A percentile compares a stretch with the other conserved stretches of the same genome.
phyloP scores from a whole-genome alignment of 2,329 filamentous ascomycete genomes.

The Penicillium occitanis region DNA sequence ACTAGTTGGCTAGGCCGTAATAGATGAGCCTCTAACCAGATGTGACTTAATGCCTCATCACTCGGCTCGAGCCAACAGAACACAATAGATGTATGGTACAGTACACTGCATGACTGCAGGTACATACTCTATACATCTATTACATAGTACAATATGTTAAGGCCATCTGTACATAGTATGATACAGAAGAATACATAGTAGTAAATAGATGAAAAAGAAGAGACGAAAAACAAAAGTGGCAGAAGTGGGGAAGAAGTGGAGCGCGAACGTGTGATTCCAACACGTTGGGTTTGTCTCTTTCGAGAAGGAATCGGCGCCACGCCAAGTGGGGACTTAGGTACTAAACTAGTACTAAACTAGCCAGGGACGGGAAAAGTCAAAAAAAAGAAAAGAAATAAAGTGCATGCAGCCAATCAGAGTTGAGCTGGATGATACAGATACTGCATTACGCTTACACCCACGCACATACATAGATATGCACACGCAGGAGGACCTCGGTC shows the following conservation, averaged over 20 bases:
- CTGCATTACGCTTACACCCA: background rate
- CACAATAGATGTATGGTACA: background rate
- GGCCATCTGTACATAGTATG: background rate
- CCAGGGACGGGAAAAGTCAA: slow-evolving; percentile 1
- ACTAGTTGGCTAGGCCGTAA: background rate
- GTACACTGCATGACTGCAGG: background rate
- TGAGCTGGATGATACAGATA: background rate
- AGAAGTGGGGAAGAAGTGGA: slow-evolving; percentile 9
- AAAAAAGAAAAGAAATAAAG: background rate
- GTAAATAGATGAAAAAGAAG: background rate
- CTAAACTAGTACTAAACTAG: background rate
- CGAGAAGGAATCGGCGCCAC: slow-evolving; percentile 11
- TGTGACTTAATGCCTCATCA: background rate
- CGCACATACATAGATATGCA: background rate
- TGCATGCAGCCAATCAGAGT: background rate
- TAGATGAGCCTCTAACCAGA: slow-evolving; percentile 1
- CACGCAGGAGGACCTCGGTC: background rate
- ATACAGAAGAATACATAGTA: background rate
- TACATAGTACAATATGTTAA: background rate
- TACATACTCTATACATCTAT: background rate
- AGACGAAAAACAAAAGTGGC: background rate
- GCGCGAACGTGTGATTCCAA: slow-evolving; percentile 20
- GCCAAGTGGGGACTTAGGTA: slow-evolving; percentile 5
- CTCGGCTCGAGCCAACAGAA: background rate
- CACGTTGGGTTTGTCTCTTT: slow-evolving; percentile 17